Evolutionary conservation across 2,329 filamentous ascomycete genomes (phyloP), one percentile per base, ranked within the genome.

Genomic region (Tothia fuscella): DNA sequence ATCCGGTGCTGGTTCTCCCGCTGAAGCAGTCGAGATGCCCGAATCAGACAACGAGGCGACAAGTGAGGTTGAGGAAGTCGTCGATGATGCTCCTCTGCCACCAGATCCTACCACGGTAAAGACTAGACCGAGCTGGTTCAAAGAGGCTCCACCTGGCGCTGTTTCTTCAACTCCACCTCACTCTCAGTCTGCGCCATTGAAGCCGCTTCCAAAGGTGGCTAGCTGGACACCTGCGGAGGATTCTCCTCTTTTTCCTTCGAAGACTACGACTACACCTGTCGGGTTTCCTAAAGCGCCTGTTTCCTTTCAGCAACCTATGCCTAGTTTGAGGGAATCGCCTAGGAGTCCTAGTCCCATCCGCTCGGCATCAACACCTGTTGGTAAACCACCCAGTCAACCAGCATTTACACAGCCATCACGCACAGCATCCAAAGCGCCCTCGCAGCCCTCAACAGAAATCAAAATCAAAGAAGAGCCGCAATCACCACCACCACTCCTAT

Each of bases 401-500:
- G 64, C 35, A 19, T n/a, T n/a, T n/a, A n/a, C n/a, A n/a, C n/a
- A n/a, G n/a, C n/a, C n/a, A n/a, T n/a, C n/a, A n/a, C n/a, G n/a
- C n/a, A n/a, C n/a, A n/a, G n/a, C n/a, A n/a, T n/a, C n/a, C n/a
- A n/a, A n/a, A n/a, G n/a, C 16, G 10, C 17, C 17, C 32, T 16
- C 10, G 17, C 12, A 10, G 9, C 32, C 32, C n/a, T n/a, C n/a
- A n/a, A n/a, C n/a, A n/a, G n/a, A n/a, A n/a, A n/a, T n/a, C 10
- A 20, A 20, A n/a, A 12, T 62, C 16, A 57, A 56, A 42, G 63
- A 66, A n/a, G 79, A 74, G 48, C 79, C 81, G 35, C 74, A 80
- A 26, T 85, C 82, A 7, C 81, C 82, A 2, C 87, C 82, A 48
- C 82, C 82, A 1, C 62, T 83, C 20, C 74, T 80, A 25, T 65